Evolutionary conservation across 768 basidiomycete genomes (phyloP).

Genomic region (Trametes coccinea): DNA sequence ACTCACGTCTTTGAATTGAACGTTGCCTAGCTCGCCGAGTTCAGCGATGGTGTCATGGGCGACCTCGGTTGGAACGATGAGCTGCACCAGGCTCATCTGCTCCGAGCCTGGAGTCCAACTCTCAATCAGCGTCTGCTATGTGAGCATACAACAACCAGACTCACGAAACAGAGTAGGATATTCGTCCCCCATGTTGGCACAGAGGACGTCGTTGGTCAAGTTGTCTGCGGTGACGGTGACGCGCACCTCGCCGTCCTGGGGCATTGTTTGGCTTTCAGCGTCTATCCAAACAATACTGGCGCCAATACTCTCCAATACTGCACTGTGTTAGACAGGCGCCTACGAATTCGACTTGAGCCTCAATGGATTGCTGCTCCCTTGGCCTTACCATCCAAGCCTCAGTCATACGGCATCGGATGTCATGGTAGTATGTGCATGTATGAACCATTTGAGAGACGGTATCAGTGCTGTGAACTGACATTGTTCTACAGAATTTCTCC

Average conservation of each 20-base stretch:
- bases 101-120: slow-evolving; percentile 71
- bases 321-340: too few species aligned
- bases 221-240: slow-evolving; percentile 11
- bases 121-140: too few species aligned
- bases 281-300: background rate
- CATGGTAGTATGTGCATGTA: too few species aligned
- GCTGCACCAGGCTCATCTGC: slow-evolving; percentile 96
- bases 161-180: slow-evolving; percentile 85
- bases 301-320: too few species aligned
- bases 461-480: too few species aligned
- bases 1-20: slow-evolving; percentile 96
- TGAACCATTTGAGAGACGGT: too few species aligned
- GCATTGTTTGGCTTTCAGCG: slow-evolving; percentile 12
- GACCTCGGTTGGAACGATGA: slow-evolving; percentile 96
- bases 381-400: too few species aligned
- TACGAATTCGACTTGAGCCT: too few species aligned
- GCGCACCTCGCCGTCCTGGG: background rate
- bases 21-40: slow-evolving; percentile 91
- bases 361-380: too few species aligned
- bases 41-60: slow-evolving; percentile 96
- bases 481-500: too few species aligned
- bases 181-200: slow-evolving; percentile 62
- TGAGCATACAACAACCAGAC: slow-evolving; percentile 29
- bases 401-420: too few species aligned
- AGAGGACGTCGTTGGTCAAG: slow-evolving; percentile 17